Base-by-base conservation (phyloP, 2,329 filamentous ascomycete species). In the Botryosphaeria dothidea region DNA sequence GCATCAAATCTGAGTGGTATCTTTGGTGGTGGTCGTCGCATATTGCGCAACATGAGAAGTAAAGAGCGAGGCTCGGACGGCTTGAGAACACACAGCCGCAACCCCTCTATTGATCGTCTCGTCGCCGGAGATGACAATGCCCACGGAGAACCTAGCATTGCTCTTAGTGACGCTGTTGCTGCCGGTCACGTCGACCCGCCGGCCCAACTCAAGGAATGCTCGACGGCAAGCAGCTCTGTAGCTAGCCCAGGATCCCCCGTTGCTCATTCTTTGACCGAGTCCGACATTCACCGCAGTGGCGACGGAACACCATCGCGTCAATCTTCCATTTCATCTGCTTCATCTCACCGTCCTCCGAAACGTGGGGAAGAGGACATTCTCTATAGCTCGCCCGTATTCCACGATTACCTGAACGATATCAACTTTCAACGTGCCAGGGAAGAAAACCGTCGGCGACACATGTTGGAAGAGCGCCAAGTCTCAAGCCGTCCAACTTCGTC, bases 91-190 rank as follows among this genome's bases (percentile, higher is more conserved):
- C 74, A 79, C 38, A 70, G 66, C 13, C 83, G 89, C 38, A 85
- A 86, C 4, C 84, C 83, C 34, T 92, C 90, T 0, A 86, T 87
- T 6, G 90, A 92, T 66, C 82, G 87, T 46, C 84, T 68, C 69
- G 85, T 79, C 2, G 31, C 45, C 9, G 88, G 90, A 61, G 80
- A 81, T 23, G 86, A 81, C 61, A 79, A 82, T 9, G 88, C 89
- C 68, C 88, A 90, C 66, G 85, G 85, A 2, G 84, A 84, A 45
- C 82, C 91, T 1, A 87, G 86, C 68, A 82, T 92, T 2, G 86
- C 85, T 3, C 71, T 92, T 27, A 90, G 84, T 73, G 86, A 83
- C 3, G 83, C 87, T 1, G 79, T 84, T 23, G 90, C 85, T 1
- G 83, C 88, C 3, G 90, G 90, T 17, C 65, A 87, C 73, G 74